Base-by-base conservation (phyloP, 1,284 basidiomycete genomes). In the Malassezia vespertilionis region DNA sequence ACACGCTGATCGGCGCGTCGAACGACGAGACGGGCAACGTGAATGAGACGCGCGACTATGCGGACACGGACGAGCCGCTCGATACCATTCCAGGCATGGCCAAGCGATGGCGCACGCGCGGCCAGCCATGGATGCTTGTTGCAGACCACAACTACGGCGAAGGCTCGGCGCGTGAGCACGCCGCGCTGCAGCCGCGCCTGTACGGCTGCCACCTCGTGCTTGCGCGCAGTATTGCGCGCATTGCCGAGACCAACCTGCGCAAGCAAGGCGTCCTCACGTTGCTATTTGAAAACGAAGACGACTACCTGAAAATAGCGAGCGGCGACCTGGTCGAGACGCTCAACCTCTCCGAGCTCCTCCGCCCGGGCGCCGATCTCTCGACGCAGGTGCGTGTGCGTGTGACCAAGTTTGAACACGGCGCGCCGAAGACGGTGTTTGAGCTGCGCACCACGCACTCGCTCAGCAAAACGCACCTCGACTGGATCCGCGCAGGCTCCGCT, bases 161-260 rank as follows among this genome's bases (percentile, higher is more conserved):
- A 72, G 93, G 91, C 71, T 88, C 85, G 57, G 89, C 89, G n/a
- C 80, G 93, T 51, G 93, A 97, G 73, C 93, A 97, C 72, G 93
- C 93, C 26, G 89, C 90, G 12, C 77, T 97, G 26, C 93, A 97
- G 71, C 93, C 91, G 38, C 80, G 93, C 12, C 93, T 91, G 76
- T 91, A 93, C 65, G 86, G 86, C 18, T 69, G 65, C 58, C 71
- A 72, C 45, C 49, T 75, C 23, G 73, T 75, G 48, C 61, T 74
- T 78, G 72, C 63, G 0, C 61, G 76, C 63, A 33, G 47, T 52
- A 64, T 69, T 34, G 66, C 83, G 81, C 72, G 85, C 83, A 72
- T 84, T 81, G 36, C 76, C 80, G 64, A 78, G 76, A 54, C 76
- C 80, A 72, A 80, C 75, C 41, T 69, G 58, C 58, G 67, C 32